A percentile compares a stretch with the other conserved stretches of the same genome.
These are phyloP conservation scores for Trametes cingulata DNA, from an alignment of 768 basidiomycete genomes.

Conservation along the genomic window DNA sequence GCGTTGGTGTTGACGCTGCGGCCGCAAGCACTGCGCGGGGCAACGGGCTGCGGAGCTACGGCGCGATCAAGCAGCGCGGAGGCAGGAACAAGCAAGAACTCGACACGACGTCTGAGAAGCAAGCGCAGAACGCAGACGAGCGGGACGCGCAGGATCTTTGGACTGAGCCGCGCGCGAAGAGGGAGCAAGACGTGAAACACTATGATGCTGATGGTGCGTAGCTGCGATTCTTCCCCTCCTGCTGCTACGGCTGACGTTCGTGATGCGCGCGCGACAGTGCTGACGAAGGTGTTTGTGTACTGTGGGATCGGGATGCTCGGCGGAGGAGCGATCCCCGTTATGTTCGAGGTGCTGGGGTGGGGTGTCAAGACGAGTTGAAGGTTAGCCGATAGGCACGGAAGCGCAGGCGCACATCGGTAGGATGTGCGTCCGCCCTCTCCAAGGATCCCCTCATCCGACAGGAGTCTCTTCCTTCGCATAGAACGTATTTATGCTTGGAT, in stretches of 20 bases:
- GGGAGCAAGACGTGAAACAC: constrained; percentile 50
- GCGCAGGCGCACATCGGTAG: background rate
- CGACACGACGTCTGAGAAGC: constrained; percentile 3
- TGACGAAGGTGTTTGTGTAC: constrained; percentile 91
- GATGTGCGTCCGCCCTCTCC: background rate
- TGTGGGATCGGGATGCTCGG: constrained; percentile 79
- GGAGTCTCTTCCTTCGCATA: background rate
- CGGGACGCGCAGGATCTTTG: constrained; percentile 9
- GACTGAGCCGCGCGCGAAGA: constrained; percentile 1
- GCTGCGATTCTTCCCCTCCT: background rate
- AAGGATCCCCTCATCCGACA: no score
- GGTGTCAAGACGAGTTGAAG: constrained; percentile 42
- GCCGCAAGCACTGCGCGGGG: constrained; percentile 25
- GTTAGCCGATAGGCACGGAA: background rate
- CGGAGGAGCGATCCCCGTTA: constrained; percentile 58
- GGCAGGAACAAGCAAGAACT: background rate
- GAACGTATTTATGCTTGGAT: background rate
- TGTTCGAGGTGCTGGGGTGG: constrained; percentile 71
- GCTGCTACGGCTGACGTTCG: background rate
- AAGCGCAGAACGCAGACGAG: background rate
- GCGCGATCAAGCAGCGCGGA: constrained; percentile 18
- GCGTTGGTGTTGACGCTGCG: constrained; percentile 13
- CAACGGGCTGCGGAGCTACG: constrained; percentile 1
- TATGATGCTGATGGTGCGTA: constrained; percentile 83
- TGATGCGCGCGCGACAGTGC: constrained; percentile 46